These are phyloP conservation scores for Blastobotrys indianensis DNA, from an alignment of 1,139 yeast species.

Conservation along the genomic window DNA sequence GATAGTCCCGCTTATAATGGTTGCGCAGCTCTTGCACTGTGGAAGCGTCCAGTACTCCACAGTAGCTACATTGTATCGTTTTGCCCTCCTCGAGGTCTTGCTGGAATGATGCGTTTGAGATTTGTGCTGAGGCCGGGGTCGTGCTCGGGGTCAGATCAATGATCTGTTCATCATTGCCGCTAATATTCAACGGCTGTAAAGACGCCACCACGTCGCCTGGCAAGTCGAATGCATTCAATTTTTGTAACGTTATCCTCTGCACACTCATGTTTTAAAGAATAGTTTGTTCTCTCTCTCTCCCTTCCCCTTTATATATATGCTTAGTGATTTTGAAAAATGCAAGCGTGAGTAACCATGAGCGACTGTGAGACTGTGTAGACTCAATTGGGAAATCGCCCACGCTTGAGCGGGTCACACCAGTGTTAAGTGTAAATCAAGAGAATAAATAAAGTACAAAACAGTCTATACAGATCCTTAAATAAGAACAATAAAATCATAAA, in stretches of 20 bases:
- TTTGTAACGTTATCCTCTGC: conserved; percentile 8
- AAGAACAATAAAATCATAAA: background rate
- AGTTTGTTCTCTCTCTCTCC: background rate
- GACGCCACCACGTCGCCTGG: conserved; percentile 41
- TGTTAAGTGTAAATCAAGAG: background rate
- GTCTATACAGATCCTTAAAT: background rate
- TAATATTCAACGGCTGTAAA: conserved; percentile 53
- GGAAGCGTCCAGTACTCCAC: conserved; percentile 18
- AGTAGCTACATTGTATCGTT: conserved; percentile 15
- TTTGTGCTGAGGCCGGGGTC: conserved; percentile 9
- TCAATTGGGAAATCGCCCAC: background rate
- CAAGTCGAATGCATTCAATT: conserved; percentile 47
- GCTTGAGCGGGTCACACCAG: background rate
- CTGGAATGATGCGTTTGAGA: conserved; percentile 5
- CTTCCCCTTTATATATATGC: no score
- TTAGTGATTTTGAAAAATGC: no score
- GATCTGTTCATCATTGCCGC: conserved; percentile 36
- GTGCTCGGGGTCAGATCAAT: conserved; percentile 9
- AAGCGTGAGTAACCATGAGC: background rate
- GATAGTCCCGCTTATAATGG: conserved; percentile 60
- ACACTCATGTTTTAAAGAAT: background rate
- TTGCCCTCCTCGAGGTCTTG: conserved; percentile 9
- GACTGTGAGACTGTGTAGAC: no score
- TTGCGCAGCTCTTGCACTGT: conserved; percentile 33
- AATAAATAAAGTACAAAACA: background rate